Percentiles rank a stretch among this genome's conserved stretches.
Conservation (phyloP, 164 flowering plant genomes). For the Echeveria elegans region DNA sequence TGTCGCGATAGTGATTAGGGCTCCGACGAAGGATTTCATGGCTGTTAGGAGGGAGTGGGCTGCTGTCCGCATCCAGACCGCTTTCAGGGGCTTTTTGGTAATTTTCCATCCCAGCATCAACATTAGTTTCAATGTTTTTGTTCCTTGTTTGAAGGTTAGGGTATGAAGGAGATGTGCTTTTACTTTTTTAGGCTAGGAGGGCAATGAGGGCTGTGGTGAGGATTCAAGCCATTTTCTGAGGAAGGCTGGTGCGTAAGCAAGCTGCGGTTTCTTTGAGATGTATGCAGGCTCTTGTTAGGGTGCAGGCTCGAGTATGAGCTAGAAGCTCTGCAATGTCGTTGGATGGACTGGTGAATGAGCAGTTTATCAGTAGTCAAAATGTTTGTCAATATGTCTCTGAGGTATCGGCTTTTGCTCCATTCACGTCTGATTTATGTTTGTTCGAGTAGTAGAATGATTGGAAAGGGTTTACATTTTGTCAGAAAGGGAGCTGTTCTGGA, state of each 20-base stretch:
- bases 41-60: conserved; percentile 53
- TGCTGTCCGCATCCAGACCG: too few relatives aligned
- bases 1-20: not conserved
- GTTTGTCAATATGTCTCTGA: not conserved
- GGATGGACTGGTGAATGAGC: conserved; percentile 12
- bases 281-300: conserved; percentile 68
- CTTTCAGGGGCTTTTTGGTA: conserved; percentile 87
- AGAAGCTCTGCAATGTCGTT: conserved; percentile 15
- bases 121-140: not conserved
- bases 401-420: not conserved
- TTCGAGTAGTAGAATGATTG: not conserved
- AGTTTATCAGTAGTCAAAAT: not conserved
- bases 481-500: conserved; percentile 49
- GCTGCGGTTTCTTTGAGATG: conserved; percentile 62
- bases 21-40: conserved; percentile 54
- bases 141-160: too few relatives aligned
- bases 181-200: conserved; percentile 43
- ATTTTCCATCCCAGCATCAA: conserved; percentile 5
- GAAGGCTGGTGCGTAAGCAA: conserved; percentile 50
- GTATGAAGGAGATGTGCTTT: not conserved
- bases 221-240: conserved; percentile 67
- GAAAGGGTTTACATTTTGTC: conserved; percentile 1
- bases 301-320: conserved; percentile 48
- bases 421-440: not conserved
- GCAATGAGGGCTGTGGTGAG: too few relatives aligned